Evolutionary conservation across 179 eudicot genomes (phyloP).

Genomic region (Drosera spatulata): DNA sequence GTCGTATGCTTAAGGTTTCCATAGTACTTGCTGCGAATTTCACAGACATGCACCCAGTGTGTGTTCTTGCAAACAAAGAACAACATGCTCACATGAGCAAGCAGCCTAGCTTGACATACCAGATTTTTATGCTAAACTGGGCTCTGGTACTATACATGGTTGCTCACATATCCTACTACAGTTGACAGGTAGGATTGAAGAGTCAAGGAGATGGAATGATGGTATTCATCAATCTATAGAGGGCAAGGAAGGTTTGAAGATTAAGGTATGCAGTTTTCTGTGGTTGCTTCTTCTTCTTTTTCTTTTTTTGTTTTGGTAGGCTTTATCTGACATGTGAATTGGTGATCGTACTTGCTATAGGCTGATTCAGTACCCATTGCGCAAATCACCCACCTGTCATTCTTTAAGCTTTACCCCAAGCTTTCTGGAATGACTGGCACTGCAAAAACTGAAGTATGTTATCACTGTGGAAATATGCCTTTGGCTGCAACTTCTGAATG

Average conservation of each 20-base stretch:
- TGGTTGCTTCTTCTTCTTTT: not conserved
- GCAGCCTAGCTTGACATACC: no score
- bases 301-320: not conserved
- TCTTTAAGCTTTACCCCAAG: slow-evolving; percentile 93
- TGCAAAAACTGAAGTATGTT: slow-evolving; percentile 93
- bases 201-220: slow-evolving; percentile 95
- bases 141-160: slow-evolving; percentile 2
- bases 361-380: slow-evolving; percentile 97
- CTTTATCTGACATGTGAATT: no score
- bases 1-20: no score
- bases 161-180: slow-evolving; percentile 9
- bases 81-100: no score
- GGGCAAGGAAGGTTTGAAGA: slow-evolving; percentile 91
- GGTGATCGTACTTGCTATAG: slow-evolving; percentile 25
- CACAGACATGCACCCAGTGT: no score
- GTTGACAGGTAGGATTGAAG: slow-evolving; percentile 99
- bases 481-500: not conserved
- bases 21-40: no score
- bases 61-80: no score
- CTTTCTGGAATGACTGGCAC: slow-evolving; percentile 99
- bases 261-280: slow-evolving; percentile 41
- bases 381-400: slow-evolving; percentile 95
- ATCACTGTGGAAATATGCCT: not conserved
- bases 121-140: not conserved
- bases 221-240: slow-evolving; percentile 99